These are phyloP conservation scores for Cladosporium sp. DNA, from an alignment of 2,329 filamentous ascomycete genomes.

Conservation along the genomic window DNA sequence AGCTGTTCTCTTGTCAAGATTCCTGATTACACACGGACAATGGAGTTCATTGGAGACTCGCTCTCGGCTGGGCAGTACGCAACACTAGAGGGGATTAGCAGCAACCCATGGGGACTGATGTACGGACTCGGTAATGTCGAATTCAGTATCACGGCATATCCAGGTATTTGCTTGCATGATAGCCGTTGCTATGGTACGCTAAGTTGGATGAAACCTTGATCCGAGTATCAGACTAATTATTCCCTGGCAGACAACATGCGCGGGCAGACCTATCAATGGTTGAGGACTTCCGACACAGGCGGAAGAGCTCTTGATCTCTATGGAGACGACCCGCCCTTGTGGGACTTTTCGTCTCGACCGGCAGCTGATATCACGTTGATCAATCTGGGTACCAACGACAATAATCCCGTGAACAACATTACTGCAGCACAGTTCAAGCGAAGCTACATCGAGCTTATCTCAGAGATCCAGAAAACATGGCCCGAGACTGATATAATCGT, in stretches of 20 bases:
- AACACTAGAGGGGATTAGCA: constrained; percentile 53
- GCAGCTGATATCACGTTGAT: constrained; percentile 39
- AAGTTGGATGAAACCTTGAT: neutral
- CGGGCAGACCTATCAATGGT: constrained; percentile 49
- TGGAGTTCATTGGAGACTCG: constrained; percentile 43
- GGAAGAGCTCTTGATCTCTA: constrained; percentile 41
- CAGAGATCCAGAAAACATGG: constrained; percentile 36
- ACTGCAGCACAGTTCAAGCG: constrained; percentile 32
- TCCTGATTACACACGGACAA: constrained; percentile 30
- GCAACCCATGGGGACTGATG: constrained; percentile 51
- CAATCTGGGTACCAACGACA: constrained; percentile 44
- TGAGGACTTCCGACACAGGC: constrained; percentile 50
- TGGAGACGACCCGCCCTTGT: constrained; percentile 29
- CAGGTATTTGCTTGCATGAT: constrained; percentile 53
- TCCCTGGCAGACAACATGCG: constrained; percentile 23
- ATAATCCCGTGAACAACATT: constrained; percentile 36
- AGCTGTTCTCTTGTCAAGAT: constrained; percentile 40
- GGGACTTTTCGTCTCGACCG: constrained; percentile 31
- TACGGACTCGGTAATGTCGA: constrained; percentile 54
- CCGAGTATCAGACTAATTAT: constrained; percentile 35
- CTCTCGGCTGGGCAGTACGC: constrained; percentile 52
- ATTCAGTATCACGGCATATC: constrained; percentile 52
- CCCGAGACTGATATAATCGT: constrained; percentile 39
- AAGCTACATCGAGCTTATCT: constrained; percentile 38
- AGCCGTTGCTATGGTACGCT: constrained; percentile 47